Evolutionary conservation across 2,329 filamentous ascomycete species (phyloP), one percentile per base, ranked within the genome.

Genomic region (Aureobasidium sp.): DNA sequence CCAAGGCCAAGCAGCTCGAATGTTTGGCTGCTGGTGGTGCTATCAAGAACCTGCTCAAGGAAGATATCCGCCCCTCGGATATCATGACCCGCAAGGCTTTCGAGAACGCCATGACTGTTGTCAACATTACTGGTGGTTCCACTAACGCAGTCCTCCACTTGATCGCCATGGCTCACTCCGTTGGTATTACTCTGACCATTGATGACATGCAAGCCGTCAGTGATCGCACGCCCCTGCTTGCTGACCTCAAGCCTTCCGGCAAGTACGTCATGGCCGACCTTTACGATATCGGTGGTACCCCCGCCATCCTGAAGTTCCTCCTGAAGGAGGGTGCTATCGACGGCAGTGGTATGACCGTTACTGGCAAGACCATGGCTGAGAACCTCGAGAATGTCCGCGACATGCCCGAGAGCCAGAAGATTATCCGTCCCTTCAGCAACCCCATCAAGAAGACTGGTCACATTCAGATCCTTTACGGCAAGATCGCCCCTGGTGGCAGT

Each of bases 381-480:
- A 85, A 85, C 72, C 73, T 84, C 42, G 80, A 84, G 72, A 85
- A 87, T 36, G 84, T 84, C 0, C 85, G 86, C 11, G 87, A 88
- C 71, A 91, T 94, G 82, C 89, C 90, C 23, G 80, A 82, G 2
- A 87, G 92, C 71, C 91, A 93, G 78, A 85, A 89, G 68, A 91
- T 93, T 75, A 92, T 93, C 71, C 84, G 88, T 18, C 90, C 90
- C 1, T 78, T 93, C 68, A 88, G 82, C 75, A 85, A 92, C 71
- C 91, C 91, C 2, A 90, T 93, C 79, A 93, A 93, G 77, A 69
- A 80, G 48, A 91, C 90, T 1, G 91, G 91, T 43, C 91, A 93
- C 74, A 88, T 93, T 70, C 90, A 92, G 79, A 93, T 93, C 71
- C 84, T 93, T 9, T 86, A 89, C 58, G 91, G 91, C 36, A 89